These are phyloP conservation scores for Lentinus polychrous DNA, from an alignment of 1,284 basidiomycete species.

Conservation along the genomic window DNA sequence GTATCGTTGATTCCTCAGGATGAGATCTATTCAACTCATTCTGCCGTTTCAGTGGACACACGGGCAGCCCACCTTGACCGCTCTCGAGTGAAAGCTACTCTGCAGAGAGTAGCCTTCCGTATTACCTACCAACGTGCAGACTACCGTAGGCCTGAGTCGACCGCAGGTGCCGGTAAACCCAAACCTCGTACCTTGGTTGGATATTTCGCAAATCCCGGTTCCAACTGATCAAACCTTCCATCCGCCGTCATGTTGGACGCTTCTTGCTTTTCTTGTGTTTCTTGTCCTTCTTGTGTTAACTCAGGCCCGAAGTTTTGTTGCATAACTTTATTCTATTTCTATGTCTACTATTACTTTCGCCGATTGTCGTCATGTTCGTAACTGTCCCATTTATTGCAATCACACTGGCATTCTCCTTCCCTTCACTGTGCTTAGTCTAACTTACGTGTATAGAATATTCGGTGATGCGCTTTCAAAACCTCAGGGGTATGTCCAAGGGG, in stretches of 20 bases:
- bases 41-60: slow-evolving; percentile 46
- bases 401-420: no score
- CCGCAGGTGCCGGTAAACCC: slow-evolving; percentile 10
- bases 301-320: not conserved
- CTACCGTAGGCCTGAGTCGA: slow-evolving; percentile 3
- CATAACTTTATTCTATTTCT: not conserved
- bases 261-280: not conserved
- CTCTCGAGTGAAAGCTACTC: slow-evolving; percentile 56
- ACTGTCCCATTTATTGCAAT: no score
- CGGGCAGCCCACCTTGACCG: slow-evolving; percentile 67
- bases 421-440: no score
- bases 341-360: not conserved
- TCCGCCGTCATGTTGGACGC: not conserved
- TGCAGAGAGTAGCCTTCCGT: slow-evolving; percentile 58
- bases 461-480: no score
- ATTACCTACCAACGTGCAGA: slow-evolving; percentile 52
- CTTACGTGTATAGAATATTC: no score
- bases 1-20: slow-evolving; percentile 15
- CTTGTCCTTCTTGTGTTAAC: not conserved
- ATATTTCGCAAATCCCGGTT: slow-evolving; percentile 4
- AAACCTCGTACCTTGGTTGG: slow-evolving; percentile 10
- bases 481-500: no score
- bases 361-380: no score
- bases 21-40: not conserved
- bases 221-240: not conserved